Conservation (phyloP, 768 basidiomycete species). For the Rhodotorula paludigena region DNA sequence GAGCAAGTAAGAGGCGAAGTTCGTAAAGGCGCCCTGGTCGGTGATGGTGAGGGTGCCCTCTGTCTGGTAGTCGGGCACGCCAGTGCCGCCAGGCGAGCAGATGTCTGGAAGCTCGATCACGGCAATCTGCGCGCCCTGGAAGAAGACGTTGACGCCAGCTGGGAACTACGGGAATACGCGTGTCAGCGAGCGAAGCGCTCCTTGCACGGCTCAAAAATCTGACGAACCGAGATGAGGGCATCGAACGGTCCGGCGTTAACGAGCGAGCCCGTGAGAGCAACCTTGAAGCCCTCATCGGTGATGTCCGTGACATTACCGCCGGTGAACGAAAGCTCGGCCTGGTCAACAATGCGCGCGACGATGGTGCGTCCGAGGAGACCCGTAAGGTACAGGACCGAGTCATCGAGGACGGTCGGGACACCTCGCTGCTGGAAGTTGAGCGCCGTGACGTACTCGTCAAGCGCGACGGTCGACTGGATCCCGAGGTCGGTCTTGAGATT, state of each 20-base stretch:
- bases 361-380: conserved; percentile 63
- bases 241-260: conserved; percentile 26
- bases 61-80: conserved; percentile 61
- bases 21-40: conserved; percentile 52
- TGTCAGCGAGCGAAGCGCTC: background rate
- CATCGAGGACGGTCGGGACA: conserved; percentile 61
- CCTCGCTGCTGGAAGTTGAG: conserved; percentile 58
- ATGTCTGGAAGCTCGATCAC: conserved; percentile 61
- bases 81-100: conserved; percentile 63
- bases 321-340: conserved; percentile 56
- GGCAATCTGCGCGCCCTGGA: conserved; percentile 49
- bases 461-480: conserved; percentile 55
- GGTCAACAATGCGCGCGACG: conserved; percentile 53
- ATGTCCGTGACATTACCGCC: conserved; percentile 60
- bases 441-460: conserved; percentile 63
- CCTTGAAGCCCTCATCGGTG: conserved; percentile 60
- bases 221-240: conserved; percentile 23
- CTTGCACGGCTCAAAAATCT: too few relatives aligned
- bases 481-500: conserved; percentile 56
- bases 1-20: conserved; percentile 57
- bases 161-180: conserved; percentile 50
- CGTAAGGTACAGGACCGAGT: conserved; percentile 62
- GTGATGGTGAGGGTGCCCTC: conserved; percentile 59
- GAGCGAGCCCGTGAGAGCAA: conserved; percentile 51
- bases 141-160: conserved; percentile 55